Evolutionary conservation across 192 early-diverging fungal species (phyloP).

Genomic region (Coemansia sp.): DNA sequence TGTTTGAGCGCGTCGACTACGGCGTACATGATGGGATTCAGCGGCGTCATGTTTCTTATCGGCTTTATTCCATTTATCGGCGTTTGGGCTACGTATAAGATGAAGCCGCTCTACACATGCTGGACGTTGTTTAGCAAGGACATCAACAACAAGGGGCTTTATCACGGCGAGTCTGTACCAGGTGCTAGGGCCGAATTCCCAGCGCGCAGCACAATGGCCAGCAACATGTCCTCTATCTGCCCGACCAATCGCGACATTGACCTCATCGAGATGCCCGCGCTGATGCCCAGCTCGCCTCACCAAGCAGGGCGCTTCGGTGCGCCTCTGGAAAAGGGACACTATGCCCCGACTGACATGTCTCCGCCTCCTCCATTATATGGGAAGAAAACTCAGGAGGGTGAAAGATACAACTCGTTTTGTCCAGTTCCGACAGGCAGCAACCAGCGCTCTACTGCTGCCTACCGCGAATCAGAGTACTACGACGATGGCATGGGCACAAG

Average conservation of each 20-base stretch:
- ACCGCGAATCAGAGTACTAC: slow-evolving; percentile 19
- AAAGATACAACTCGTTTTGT: slow-evolving; percentile 43
- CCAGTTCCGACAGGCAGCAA: slow-evolving; percentile 18
- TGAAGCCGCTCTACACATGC: slow-evolving; percentile 37
- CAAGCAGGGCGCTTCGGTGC: not conserved
- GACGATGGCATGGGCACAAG: slow-evolving; percentile 9
- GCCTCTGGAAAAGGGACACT: not conserved
- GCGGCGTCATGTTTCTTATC: slow-evolving; percentile 14
- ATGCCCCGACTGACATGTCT: not conserved
- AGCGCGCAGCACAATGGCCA: not conserved
- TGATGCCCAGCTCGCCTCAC: not conserved
- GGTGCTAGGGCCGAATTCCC: slow-evolving; percentile 22
- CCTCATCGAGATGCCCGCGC: slow-evolving; percentile 4
- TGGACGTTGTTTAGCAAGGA: slow-evolving; percentile 46
- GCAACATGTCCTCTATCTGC: slow-evolving; percentile 1
- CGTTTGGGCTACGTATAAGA: slow-evolving; percentile 38
- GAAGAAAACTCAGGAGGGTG: not conserved
- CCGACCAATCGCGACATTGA: not conserved
- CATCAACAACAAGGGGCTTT: slow-evolving; percentile 33
- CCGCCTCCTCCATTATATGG: not conserved
- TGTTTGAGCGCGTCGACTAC: slow-evolving; percentile 26
- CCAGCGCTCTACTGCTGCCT: not conserved
- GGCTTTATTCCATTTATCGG: slow-evolving; percentile 51
- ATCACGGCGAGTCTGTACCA: slow-evolving; percentile 26
- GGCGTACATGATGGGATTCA: slow-evolving; percentile 17